Conservation (phyloP, 2,329 filamentous ascomycete genomes). For the Fusarium lyarnte region DNA sequence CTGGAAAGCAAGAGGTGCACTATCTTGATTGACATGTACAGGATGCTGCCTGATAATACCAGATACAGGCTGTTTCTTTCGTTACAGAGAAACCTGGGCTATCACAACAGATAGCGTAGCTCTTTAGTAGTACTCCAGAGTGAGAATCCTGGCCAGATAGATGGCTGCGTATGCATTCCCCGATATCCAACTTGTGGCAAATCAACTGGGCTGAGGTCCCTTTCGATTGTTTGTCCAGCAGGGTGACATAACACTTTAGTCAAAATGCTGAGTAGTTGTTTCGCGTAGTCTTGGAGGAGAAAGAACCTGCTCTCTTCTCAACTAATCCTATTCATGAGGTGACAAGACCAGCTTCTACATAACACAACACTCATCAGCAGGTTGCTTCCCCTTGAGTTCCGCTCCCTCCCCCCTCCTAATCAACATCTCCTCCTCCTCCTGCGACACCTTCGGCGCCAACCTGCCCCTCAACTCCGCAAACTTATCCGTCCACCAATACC, state of each 20-base stretch:
- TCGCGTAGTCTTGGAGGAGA: neutral
- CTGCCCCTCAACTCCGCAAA: constrained; percentile 19
- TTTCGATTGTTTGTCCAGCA: neutral
- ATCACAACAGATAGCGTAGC: neutral
- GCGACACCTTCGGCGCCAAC: constrained; percentile 1
- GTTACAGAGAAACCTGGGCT: neutral
- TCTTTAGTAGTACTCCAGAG: fast-evolving
- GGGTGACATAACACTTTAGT: fast-evolving
- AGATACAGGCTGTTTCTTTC: neutral
- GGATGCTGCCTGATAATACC: fast-evolving
- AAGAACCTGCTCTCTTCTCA: neutral
- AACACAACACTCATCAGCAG: constrained; percentile 27
- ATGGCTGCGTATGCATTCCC: too few species aligned
- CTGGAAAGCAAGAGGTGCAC: neutral
- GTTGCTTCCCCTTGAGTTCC: neutral
- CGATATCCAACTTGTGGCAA: neutral
- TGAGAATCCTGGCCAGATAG: neutral
- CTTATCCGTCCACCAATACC: constrained; percentile 29
- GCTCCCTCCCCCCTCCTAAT: neutral
- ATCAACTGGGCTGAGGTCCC: neutral
- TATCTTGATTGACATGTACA: neutral
- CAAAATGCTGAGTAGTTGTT: neutral
- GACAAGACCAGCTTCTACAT: neutral
- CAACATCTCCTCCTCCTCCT: neutral
- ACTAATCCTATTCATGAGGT: fast-evolving